Base-by-base conservation (phyloP, 352 stramenopile genomes). In the Phytophthora citricola region DNA sequence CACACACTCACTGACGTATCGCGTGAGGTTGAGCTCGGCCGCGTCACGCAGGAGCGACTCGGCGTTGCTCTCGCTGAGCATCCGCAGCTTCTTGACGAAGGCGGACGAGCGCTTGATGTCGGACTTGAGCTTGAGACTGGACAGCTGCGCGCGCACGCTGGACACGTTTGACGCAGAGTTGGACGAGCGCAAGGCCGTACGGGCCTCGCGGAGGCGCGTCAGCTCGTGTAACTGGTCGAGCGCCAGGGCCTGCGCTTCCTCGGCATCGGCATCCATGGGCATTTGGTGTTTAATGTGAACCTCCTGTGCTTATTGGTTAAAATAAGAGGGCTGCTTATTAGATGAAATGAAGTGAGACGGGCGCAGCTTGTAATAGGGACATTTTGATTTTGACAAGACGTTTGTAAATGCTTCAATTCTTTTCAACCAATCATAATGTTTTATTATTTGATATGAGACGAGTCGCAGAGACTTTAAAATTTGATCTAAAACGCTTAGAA, bases 91-190 rank as follows among this genome's bases (percentile, higher is more conserved):
- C 72, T 99, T 99, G 22, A 99, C 97, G 81, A 99, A 99, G 34
- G 96, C 94, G 31, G 95, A 99, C 53, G 92, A 98, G 73, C 98
- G 98, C 78, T 99, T 99, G 53, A 99, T 93, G 83, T 99, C 97
- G 54, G 92, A 95, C 75, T 99, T 99, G 52, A 99, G 90, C 71
- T 92, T 95, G 41, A 98, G 90, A 49, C 92, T 75, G 43, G 97
- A 79, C 55, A 99, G 91, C 41, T 84, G 73, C 38, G 83, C 78
- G 43, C 96, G 91, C 34, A 93, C 86, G 24, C 58, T 66, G n/a
- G 64, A 66, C 38, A 94, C 86, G 24, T 63, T 66, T 12, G 64
- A 65, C 0, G 61, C 29, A 17, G 68, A 68, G 67, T 97, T 97
- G 45, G 83, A 66, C 17, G 46, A 48, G 7, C 91, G 87, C 31